Conservation (phyloP, 2,329 filamentous ascomycete genomes). For the Lachnellula arida region DNA sequence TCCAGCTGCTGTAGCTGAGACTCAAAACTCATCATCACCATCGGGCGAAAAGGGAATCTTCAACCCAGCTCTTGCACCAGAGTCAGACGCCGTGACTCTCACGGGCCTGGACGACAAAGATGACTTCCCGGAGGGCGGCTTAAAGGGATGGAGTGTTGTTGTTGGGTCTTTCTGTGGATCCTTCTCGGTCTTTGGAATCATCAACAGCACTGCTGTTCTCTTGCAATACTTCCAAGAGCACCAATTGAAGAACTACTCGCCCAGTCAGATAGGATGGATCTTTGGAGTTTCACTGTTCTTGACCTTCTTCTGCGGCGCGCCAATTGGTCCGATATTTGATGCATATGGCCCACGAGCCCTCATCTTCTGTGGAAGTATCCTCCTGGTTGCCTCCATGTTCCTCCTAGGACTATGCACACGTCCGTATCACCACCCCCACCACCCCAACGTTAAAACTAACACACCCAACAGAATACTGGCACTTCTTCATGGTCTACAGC, state of each 20-base stretch:
- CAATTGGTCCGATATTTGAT: conserved; percentile 68
- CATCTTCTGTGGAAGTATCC: conserved; percentile 28
- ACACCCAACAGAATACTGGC: conserved; percentile 50
- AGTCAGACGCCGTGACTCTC: conserved; percentile 14
- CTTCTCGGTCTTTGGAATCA: conserved; percentile 56
- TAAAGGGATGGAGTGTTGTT: conserved; percentile 61
- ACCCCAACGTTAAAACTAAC: conserved; percentile 1
- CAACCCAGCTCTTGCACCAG: conserved; percentile 2
- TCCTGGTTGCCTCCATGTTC: conserved; percentile 35
- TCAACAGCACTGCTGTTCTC: conserved; percentile 59
- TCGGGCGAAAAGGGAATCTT: conserved; percentile 12
- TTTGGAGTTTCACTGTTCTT: conserved; percentile 64
- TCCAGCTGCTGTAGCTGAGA: conserved; percentile 8
- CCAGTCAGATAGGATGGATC: conserved; percentile 50
- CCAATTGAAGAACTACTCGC: conserved; percentile 53
- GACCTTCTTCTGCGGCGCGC: conserved; percentile 64
- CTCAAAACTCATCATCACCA: not conserved
- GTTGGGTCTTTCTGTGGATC: conserved; percentile 60
- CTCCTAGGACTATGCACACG: conserved; percentile 54
- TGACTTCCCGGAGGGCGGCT: conserved; percentile 62
- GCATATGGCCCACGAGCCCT: conserved; percentile 52
- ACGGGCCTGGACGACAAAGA: conserved; percentile 23
- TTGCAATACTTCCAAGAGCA: conserved; percentile 58
- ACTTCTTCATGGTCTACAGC: conserved; percentile 63
- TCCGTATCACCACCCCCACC: conserved; percentile 25